Conservation (phyloP, 1,284 basidiomycete species). For the Ceratobasidium sp. region DNA sequence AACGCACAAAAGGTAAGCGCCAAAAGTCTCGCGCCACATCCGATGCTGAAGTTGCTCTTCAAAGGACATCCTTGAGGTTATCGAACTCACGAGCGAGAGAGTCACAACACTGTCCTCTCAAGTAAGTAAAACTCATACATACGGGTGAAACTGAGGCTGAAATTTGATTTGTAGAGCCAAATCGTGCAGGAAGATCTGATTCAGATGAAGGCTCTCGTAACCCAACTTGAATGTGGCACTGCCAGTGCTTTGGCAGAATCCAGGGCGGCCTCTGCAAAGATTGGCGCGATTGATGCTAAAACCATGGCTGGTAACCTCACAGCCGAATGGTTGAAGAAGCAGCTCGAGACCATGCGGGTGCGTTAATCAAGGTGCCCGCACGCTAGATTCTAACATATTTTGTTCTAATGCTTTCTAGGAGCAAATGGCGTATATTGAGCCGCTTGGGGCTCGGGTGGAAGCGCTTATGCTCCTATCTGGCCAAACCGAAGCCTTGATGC, state of each 20-base stretch:
- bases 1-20: slow-evolving; percentile 5
- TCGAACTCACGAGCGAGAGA: not conserved
- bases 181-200: not conserved
- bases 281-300: not conserved
- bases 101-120: no score
- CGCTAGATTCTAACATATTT: not conserved
- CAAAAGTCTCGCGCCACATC: not conserved
- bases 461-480: slow-evolving; percentile 1
- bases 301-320: not conserved
- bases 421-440: not conserved
- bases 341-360: not conserved
- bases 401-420: not conserved
- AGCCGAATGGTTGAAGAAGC: not conserved
- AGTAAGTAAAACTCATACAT: no score
- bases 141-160: not conserved
- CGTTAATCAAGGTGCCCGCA: not conserved
- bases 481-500: not conserved
- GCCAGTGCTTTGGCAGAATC: not conserved
- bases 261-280: not conserved
- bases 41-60: not conserved
- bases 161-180: not conserved
- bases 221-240: not conserved
- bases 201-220: not conserved
- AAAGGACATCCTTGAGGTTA: not conserved
- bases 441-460: not conserved